Evolutionary conservation across 306 rosid genomes (phyloP).

Genomic region (Castanea sativa): DNA sequence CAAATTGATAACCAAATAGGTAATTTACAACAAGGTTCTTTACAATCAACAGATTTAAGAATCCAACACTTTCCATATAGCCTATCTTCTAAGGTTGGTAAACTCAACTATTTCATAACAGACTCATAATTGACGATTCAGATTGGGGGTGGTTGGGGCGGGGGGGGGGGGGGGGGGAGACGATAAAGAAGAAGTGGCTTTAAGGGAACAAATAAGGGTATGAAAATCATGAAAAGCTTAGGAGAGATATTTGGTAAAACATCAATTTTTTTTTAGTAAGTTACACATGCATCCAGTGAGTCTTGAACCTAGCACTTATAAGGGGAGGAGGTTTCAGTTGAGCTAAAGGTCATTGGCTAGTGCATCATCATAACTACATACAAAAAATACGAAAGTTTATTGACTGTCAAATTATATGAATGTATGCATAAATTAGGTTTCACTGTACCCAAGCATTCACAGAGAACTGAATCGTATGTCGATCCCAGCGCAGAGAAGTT

Average conservation of each 20-base stretch:
- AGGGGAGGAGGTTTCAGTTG: no score
- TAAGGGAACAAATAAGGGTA: background rate
- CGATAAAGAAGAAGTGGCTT: background rate
- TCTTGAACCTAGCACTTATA: no score
- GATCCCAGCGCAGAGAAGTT: constrained; percentile 78
- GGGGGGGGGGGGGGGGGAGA: no score
- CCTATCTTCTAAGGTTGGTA: background rate
- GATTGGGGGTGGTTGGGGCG: no score
- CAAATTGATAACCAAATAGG: background rate
- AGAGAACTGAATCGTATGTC: constrained; percentile 81
- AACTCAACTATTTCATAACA: background rate
- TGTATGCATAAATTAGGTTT: constrained; percentile 12
- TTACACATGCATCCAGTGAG: no score
- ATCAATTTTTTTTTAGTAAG: background rate
- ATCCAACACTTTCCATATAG: background rate
- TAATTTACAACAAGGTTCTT: background rate
- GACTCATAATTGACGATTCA: background rate
- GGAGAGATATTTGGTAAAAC: background rate
- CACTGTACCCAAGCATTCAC: constrained; percentile 88
- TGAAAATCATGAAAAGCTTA: background rate
- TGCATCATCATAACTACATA: background rate
- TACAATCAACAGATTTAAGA: background rate
- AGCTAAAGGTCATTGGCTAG: background rate
- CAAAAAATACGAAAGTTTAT: background rate
- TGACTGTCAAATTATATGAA: background rate